Conservation (phyloP, 176 grass and related monocot genomes). For the Bothriochloa decipiens region DNA sequence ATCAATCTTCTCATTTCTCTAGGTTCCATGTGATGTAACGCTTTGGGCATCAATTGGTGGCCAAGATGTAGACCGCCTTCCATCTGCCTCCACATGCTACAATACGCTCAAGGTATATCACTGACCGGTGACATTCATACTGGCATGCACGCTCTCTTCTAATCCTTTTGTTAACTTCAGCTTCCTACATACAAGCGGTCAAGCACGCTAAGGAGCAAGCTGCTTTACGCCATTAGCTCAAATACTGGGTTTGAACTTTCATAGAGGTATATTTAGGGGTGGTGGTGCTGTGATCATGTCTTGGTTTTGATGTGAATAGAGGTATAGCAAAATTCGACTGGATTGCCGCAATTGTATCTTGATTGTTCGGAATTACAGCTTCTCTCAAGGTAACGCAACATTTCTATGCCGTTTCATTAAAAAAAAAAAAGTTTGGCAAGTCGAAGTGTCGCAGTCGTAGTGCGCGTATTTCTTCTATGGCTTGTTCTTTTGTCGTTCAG, state of each 20-base stretch:
- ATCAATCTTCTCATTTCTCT: constrained; percentile 11
- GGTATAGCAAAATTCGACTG: constrained; percentile 36
- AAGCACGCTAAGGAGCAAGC: constrained; percentile 86
- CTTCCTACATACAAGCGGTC: constrained; percentile 86
- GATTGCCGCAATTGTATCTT: constrained; percentile 1
- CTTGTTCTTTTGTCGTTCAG: too few species aligned
- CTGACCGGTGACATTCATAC: background rate
- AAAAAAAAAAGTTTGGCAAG: too few species aligned
- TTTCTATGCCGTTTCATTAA: too few species aligned
- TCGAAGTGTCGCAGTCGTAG: too few species aligned
- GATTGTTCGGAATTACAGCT: background rate
- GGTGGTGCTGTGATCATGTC: background rate
- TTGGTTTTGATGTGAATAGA: constrained; percentile 51
- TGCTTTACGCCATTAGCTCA: constrained; percentile 84
- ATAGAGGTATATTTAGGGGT: constrained; percentile 39
- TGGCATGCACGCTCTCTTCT: background rate
- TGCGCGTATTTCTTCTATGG: too few species aligned
- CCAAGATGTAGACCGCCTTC: constrained; percentile 92
- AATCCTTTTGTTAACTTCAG: constrained; percentile 34
- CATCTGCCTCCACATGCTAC: constrained; percentile 97
- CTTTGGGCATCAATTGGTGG: constrained; percentile 94
- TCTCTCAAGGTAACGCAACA: background rate
- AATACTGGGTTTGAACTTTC: constrained; percentile 94
- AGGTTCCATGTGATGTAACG: constrained; percentile 89
- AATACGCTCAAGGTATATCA: constrained; percentile 85